Base-by-base conservation (phyloP, 306 rosid species). In the Cyclanthera cordifolia region DNA sequence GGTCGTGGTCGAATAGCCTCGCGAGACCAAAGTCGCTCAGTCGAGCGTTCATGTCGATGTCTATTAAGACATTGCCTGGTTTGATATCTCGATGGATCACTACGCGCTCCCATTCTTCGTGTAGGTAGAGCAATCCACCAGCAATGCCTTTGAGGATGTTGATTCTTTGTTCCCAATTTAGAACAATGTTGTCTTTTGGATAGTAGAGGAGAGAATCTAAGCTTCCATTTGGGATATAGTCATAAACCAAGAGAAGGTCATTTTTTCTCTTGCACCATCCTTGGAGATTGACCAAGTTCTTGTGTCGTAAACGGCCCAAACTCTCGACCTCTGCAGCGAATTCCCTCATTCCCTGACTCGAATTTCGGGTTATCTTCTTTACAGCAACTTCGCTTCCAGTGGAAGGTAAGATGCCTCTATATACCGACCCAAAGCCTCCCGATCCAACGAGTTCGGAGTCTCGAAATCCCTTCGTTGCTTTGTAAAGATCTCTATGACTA, bases 191-290 rank as follows among this genome's bases (percentile, higher is more conserved):
- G 59, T 54, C 20, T 21, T 72, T 66, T 23, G 79, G 80, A 25
- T 75, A 17, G 50, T 76, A 83, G 19, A 89, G 78, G 28, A 85
- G 72, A 0, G 75, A 49, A 54, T 81, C 83, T 6, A 89, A 82
- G 80, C 87, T 78, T 0, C 96, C 93, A 34, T 78, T 75, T 20
- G 87, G 80, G 58, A 89, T 82, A 66, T 78, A 86, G 15, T 89
- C 96, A 53, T 89, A 89, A 63, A 89, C 75, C 20, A 89, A 53
- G 3, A 89, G 82, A 2, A 89, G 87, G 10, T 85, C 75, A 16
- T 81, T 85, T 58, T 83, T 81, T 58, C 74, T 72, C 87, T 89
- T 89, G 69, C 96, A 89, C 96, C 96, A 89, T 21, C 93, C 96
- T 70, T 81, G 96, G 67, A 89, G 90, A 49, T 86, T 82, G 56